A percentile compares a stretch with the other conserved stretches of the same genome.
Conservation (phyloP, 345 rosid species). For the Corymbia maculata region DNA sequence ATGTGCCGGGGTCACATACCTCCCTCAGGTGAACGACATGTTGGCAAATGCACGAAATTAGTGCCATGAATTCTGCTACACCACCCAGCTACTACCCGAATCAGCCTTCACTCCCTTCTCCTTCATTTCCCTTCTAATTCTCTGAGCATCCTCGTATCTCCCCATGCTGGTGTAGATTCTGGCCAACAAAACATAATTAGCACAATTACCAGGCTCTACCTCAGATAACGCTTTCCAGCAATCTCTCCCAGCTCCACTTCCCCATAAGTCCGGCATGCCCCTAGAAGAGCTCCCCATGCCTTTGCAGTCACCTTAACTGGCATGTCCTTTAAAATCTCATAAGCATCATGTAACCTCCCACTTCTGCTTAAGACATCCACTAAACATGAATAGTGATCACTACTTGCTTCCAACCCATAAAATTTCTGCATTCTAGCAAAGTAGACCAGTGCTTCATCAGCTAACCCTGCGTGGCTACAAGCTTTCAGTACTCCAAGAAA, state of each 20-base stretch:
- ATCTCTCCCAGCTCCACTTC: neutral
- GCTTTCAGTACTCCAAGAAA: constrained; percentile 55
- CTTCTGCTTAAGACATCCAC: neutral
- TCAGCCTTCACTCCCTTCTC: neutral
- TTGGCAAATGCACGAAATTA: neutral
- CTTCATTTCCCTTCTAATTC: neutral
- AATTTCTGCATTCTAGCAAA: neutral
- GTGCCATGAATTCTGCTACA: neutral
- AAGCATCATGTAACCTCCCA: neutral
- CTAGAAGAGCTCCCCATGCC: neutral
- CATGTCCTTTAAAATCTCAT: neutral
- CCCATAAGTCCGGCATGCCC: neutral
- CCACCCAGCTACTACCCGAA: neutral
- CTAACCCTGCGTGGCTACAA: constrained; percentile 61
- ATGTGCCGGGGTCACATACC: neutral
- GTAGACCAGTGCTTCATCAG: constrained; percentile 29
- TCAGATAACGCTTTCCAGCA: neutral
- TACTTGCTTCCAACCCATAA: neutral
- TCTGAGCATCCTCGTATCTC: neutral
- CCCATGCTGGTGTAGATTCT: neutral
- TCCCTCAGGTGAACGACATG: neutral
- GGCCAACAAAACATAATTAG: neutral
- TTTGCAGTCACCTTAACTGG: neutral
- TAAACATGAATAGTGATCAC: neutral
- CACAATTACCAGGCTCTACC: neutral